A percentile compares a stretch with the other conserved stretches of the same genome.
Conservation (phyloP, 176 grass and related monocot species). For the Lolium perenne region DNA sequence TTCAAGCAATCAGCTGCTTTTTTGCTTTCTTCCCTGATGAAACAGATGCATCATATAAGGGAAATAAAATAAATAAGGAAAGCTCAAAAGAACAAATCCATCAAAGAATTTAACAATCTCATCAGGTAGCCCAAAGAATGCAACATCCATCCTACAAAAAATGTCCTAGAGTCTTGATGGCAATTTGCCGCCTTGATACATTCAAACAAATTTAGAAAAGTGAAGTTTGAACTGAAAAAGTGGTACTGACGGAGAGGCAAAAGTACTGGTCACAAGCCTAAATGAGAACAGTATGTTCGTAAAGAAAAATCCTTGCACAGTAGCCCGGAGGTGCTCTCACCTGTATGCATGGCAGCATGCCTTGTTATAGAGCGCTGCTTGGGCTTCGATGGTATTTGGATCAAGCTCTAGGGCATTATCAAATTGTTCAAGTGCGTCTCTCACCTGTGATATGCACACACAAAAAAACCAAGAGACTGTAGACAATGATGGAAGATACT, state of each 20-base stretch:
- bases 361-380: slow-evolving; percentile 95
- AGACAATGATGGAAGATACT: slow-evolving; percentile 8
- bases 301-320: not conserved
- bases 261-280: slow-evolving; percentile 8
- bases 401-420: slow-evolving; percentile 76
- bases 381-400: slow-evolving; percentile 83
- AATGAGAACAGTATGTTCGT: not conserved
- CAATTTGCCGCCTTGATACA: slow-evolving; percentile 19
- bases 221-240: not conserved
- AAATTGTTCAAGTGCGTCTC: slow-evolving; percentile 82
- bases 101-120: not conserved
- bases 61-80: slow-evolving; percentile 3
- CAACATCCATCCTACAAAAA: slow-evolving; percentile 10
- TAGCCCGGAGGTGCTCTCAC: slow-evolving; percentile 46
- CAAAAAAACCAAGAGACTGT: slow-evolving; percentile 29
- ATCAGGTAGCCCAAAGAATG: slow-evolving; percentile 19
- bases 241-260: not conserved
- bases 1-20: slow-evolving; percentile 83
- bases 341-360: slow-evolving; percentile 97
- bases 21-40: slow-evolving; percentile 85
- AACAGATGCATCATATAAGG: slow-evolving; percentile 40
- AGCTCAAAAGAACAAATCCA: slow-evolving; percentile 20
- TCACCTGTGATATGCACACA: slow-evolving; percentile 63
- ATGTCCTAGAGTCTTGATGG: not conserved
- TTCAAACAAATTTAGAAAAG: slow-evolving; percentile 7